phyloP scores from a whole-genome alignment of 140 eudicot species.

The Bidens hawaiensis region DNA sequence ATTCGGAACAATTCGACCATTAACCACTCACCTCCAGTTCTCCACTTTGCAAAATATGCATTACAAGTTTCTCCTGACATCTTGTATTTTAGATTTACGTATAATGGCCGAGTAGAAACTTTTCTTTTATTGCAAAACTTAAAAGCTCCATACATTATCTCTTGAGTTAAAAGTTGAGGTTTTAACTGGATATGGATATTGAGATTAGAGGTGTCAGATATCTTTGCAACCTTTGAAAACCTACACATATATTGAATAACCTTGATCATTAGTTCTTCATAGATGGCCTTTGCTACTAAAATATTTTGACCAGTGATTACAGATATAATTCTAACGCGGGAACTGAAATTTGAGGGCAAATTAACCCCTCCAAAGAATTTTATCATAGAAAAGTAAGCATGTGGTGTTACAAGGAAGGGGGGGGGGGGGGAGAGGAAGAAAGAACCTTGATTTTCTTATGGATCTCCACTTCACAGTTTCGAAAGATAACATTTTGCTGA shows the following conservation, averaged over 20 bases:
- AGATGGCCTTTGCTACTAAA: too few relatives aligned
- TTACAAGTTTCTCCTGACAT: constrained; percentile 18
- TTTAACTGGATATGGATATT: constrained; percentile 15
- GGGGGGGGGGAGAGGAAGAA: too few relatives aligned
- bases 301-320: too few relatives aligned
- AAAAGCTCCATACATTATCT: constrained; percentile 23
- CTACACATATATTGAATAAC: too few relatives aligned
- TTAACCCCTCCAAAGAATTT: too few relatives aligned
- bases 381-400: too few relatives aligned
- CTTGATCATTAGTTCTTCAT: too few relatives aligned
- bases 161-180: constrained; percentile 11
- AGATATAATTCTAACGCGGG: too few relatives aligned
- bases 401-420: too few relatives aligned
- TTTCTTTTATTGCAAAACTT: constrained; percentile 28
- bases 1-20: constrained; percentile 13
- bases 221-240: constrained; percentile 26
- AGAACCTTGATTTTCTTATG: constrained; percentile 23
- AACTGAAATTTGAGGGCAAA: too few relatives aligned
- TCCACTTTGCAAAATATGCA: constrained; percentile 30
- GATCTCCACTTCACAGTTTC: constrained; percentile 24
- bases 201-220: constrained; percentile 24
- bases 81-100: constrained; percentile 23
- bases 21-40: constrained; percentile 16
- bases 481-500: constrained; percentile 21
- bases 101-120: constrained; percentile 14